Conservation (phyloP, 73 alveolate genomes). For the Durusdinium trenchii region DNA sequence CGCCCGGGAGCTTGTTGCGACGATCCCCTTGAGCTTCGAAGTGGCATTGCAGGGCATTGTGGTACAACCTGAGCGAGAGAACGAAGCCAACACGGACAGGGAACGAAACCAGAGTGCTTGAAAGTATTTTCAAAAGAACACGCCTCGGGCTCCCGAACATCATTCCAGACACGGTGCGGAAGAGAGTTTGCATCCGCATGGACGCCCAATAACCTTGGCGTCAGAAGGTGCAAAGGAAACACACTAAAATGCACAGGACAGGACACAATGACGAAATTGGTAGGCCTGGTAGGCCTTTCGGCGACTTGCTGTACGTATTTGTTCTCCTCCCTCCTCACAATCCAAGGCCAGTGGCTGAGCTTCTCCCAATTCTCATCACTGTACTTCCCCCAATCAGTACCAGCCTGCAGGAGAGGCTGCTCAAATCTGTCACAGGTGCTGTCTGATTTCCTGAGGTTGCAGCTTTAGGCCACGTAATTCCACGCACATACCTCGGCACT, state of each 20-base stretch:
- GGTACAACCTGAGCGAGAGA: constrained; percentile 66
- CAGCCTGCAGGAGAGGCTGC: constrained; percentile 15
- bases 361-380: constrained; percentile 87
- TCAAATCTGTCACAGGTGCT: neutral
- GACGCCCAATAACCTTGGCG: constrained; percentile 80
- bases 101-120: neutral
- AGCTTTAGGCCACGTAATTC: constrained; percentile 55
- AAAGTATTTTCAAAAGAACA: too few relatives aligned
- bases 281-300: too few relatives aligned
- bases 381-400: constrained; percentile 89
- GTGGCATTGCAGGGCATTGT: constrained; percentile 85
- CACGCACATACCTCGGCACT: constrained; percentile 44
- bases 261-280: too few relatives aligned
- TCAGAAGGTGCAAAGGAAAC: neutral
- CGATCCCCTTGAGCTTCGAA: constrained; percentile 92
- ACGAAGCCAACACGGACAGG: neutral
- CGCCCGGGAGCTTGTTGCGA: constrained; percentile 25
- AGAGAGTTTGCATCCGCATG: constrained; percentile 81
- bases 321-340: too few relatives aligned
- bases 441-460: neutral
- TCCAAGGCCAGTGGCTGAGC: constrained; percentile 28
- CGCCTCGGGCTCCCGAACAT: neutral
- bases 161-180: constrained; percentile 87
- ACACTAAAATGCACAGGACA: too few relatives aligned
- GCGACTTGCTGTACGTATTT: too few relatives aligned